Conservation (phyloP, 2,329 filamentous ascomycete genomes). For the Penicillium digitatum region DNA sequence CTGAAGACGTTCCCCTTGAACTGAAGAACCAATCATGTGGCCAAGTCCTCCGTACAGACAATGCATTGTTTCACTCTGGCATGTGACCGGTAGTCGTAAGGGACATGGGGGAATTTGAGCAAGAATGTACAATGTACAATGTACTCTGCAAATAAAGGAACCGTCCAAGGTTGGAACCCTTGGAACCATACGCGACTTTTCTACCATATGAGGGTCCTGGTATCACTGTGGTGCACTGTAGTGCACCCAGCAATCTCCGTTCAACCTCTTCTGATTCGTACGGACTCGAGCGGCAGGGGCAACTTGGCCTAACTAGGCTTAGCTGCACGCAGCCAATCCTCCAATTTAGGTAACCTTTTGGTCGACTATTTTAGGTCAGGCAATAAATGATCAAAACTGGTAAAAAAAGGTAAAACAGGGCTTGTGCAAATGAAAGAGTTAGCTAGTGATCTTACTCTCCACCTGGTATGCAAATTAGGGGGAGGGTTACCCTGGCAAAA, state of each 20-base stretch:
- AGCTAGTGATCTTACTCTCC: background rate
- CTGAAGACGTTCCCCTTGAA: background rate
- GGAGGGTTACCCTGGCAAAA: constrained; percentile 5
- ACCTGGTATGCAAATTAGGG: constrained; percentile 4
- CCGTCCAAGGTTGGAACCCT: no score
- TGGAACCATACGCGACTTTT: background rate
- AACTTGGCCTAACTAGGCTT: constrained; percentile 5
- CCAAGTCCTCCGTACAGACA: background rate
- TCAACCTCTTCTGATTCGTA: background rate
- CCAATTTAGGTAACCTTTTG: background rate
- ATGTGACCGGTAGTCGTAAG: constrained; percentile 1
- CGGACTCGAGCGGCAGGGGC: constrained; percentile 2
- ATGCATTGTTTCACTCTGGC: constrained; percentile 5
- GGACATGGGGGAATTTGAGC: constrained; percentile 7
- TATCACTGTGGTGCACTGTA: background rate
- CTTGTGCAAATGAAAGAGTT: background rate
- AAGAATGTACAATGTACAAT: no score
- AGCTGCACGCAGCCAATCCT: constrained; percentile 8
- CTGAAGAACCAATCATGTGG: background rate
- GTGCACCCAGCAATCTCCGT: background rate
- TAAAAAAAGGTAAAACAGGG: background rate
- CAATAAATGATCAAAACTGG: background rate
- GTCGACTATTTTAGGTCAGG: background rate
- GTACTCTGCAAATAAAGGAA: no score
- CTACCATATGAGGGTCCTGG: background rate